Percentiles rank a stretch among this genome's conserved stretches.
These are phyloP conservation scores for Cystobasidiopsis lactophilus DNA, from an alignment of 768 basidiomycete species.

Conservation along the genomic window DNA sequence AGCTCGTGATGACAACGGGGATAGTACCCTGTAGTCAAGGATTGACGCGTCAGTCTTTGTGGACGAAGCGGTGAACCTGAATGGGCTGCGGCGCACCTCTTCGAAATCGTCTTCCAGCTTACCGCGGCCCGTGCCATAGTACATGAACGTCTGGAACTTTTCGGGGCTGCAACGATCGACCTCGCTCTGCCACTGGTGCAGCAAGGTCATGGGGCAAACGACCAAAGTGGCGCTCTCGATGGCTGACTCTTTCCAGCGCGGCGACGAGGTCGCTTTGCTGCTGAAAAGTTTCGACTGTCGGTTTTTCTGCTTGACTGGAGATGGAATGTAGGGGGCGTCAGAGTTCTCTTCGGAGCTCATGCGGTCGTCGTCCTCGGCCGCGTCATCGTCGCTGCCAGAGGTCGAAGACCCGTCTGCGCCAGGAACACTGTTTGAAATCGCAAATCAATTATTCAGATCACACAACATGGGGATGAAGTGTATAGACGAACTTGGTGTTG, in stretches of 20 bases:
- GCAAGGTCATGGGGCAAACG: constrained; percentile 72
- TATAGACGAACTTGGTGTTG: constrained; percentile 3
- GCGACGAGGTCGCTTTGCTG: neutral
- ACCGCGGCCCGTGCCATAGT: constrained; percentile 72
- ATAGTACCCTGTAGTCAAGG: neutral
- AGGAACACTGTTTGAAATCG: too few relatives aligned
- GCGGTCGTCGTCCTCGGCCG: too few relatives aligned
- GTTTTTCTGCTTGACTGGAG: neutral
- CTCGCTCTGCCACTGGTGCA: constrained; percentile 86
- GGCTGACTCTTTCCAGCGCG: neutral
- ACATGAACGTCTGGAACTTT: constrained; percentile 43
- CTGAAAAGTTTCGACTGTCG: neutral
- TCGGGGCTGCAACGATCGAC: constrained; percentile 51
- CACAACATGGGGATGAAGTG: too few relatives aligned
- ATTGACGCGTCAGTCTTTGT: constrained; percentile 40
- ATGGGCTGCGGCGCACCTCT: too few relatives aligned
- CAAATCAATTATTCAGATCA: too few relatives aligned
- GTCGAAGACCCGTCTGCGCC: too few relatives aligned
- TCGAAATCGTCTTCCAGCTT: constrained; percentile 42
- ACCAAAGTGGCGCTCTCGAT: constrained; percentile 45
- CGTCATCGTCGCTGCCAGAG: too few relatives aligned
- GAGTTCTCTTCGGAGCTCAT: constrained; percentile 1
- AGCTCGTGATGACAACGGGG: constrained; percentile 30
- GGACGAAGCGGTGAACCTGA: too few relatives aligned
- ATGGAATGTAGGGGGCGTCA: neutral